Percentiles rank a stretch among this genome's conserved stretches.
These are phyloP conservation scores for Scenedesmus sp. DNA, from an alignment of 163 green algal species.

Conservation along the genomic window DNA sequence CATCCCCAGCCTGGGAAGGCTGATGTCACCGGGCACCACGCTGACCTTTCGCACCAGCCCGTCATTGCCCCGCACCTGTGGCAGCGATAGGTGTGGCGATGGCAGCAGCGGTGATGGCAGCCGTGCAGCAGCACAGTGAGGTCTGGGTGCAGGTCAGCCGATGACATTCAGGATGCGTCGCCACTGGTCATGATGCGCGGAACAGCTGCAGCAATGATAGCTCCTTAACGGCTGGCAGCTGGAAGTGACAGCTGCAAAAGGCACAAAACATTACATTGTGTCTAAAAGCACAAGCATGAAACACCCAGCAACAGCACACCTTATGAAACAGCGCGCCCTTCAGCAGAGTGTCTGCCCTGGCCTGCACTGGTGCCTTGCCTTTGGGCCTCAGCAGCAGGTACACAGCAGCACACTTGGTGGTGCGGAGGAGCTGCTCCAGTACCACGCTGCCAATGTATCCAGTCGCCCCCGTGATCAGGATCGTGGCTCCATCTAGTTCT, in stretches of 20 bases:
- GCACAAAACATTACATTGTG: too few relatives aligned
- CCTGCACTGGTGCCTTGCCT: slow-evolving; percentile 15
- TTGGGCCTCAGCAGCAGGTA: slow-evolving; percentile 61
- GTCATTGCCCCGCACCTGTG: slow-evolving; percentile 2
- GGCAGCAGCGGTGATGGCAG: not conserved
- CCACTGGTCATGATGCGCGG: not conserved
- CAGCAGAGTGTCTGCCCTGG: slow-evolving; percentile 17
- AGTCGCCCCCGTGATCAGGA: slow-evolving; percentile 66
- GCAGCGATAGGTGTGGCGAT: not conserved
- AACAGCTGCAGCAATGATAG: not conserved
- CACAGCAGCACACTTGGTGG: slow-evolving; percentile 54
- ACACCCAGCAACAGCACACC: not conserved
- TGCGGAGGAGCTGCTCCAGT: slow-evolving; percentile 72
- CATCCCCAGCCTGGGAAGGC: slow-evolving; percentile 32
- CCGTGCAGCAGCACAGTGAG: not conserved
- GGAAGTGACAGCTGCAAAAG: not conserved
- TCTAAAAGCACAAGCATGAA: too few relatives aligned
- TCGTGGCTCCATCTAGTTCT: slow-evolving; percentile 41
- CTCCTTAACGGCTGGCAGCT: not conserved
- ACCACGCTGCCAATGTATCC: slow-evolving; percentile 77
- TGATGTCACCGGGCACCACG: slow-evolving; percentile 51
- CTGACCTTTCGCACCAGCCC: slow-evolving; percentile 27
- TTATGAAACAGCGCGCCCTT: slow-evolving; percentile 47
- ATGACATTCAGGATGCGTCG: not conserved
- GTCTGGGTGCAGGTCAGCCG: not conserved